Conservation (phyloP, 768 basidiomycete genomes). For the Tricholoma sp. region DNA sequence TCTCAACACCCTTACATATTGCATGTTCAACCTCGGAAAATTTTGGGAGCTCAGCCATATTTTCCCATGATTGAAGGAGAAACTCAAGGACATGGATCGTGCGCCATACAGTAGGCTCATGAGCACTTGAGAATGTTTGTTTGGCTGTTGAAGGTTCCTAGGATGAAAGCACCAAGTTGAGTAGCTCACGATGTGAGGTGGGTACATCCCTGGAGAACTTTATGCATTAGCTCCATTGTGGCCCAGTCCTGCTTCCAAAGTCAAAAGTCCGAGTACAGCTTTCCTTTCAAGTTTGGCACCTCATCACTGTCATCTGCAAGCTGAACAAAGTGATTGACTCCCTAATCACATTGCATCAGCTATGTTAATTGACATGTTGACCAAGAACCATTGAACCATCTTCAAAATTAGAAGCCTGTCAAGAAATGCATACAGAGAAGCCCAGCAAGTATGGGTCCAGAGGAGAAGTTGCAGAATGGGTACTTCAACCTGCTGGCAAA, state of each 20-base stretch:
- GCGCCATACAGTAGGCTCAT: slow-evolving; percentile 10
- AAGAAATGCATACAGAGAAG: not conserved
- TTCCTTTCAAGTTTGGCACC: slow-evolving; percentile 10
- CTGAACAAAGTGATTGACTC: slow-evolving; percentile 9
- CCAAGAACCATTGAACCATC: not conserved
- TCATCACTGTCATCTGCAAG: slow-evolving; percentile 13
- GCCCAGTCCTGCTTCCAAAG: slow-evolving; percentile 8
- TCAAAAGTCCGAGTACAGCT: slow-evolving; percentile 12
- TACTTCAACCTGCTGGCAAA: not conserved
- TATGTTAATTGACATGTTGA: not conserved
- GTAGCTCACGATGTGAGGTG: not conserved
- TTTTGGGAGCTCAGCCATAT: slow-evolving; percentile 8
- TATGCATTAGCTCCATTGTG: slow-evolving; percentile 10
- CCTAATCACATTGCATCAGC: not conserved
- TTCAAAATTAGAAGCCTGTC: not conserved
- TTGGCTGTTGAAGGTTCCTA: slow-evolving; percentile 14
- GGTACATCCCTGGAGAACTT: slow-evolving; percentile 10
- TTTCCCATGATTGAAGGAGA: slow-evolving; percentile 13
- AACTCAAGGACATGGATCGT: slow-evolving; percentile 15
- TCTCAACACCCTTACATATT: slow-evolving; percentile 6
- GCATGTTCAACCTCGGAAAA: slow-evolving; percentile 6
- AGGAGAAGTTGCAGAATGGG: not conserved
- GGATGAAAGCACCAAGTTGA: not conserved
- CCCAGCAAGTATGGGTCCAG: not conserved
- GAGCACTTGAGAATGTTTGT: slow-evolving; percentile 11